Conservation (phyloP, 148 eudicot species). For the Persicaria tinctoria region DNA sequence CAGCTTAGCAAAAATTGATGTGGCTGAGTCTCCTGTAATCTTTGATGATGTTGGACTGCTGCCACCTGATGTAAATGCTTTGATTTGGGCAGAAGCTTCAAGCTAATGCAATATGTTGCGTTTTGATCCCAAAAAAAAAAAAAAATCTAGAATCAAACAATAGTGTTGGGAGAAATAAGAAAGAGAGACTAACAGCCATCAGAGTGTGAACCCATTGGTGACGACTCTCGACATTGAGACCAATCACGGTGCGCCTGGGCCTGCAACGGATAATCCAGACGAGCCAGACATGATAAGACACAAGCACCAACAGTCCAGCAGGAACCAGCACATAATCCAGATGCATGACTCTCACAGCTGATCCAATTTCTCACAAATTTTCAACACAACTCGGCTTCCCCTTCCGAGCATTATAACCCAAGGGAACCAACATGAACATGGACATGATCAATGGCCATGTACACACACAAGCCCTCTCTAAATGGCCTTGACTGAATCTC, state of each 20-base stretch:
- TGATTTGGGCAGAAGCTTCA: too few relatives aligned
- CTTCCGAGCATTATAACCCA: background rate
- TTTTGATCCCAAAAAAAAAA: too few relatives aligned
- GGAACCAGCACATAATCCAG: constrained; percentile 13
- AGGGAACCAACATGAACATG: background rate
- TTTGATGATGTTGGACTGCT: too few relatives aligned
- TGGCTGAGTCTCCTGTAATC: too few relatives aligned
- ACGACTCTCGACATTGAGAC: constrained; percentile 17
- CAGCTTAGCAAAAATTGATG: too few relatives aligned
- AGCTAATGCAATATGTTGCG: too few relatives aligned
- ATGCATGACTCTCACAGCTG: background rate
- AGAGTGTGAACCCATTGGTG: constrained; percentile 14
- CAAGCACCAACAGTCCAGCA: constrained; percentile 14
- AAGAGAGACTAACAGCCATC: constrained; percentile 14
- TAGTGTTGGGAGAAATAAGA: background rate
- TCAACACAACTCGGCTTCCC: background rate
- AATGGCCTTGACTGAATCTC: background rate
- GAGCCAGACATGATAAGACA: constrained; percentile 11
- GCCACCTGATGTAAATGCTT: too few relatives aligned
- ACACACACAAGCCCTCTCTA: background rate
- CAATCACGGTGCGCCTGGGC: constrained; percentile 15
- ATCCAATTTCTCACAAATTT: background rate
- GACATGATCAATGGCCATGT: constrained; percentile 1
- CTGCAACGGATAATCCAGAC: background rate
- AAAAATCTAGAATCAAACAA: background rate